A percentile compares a stretch with the other conserved stretches of the same genome.
phyloP scores from a whole-genome alignment of 2,329 filamentous ascomycete species.

The Lecanicillium sp. region DNA sequence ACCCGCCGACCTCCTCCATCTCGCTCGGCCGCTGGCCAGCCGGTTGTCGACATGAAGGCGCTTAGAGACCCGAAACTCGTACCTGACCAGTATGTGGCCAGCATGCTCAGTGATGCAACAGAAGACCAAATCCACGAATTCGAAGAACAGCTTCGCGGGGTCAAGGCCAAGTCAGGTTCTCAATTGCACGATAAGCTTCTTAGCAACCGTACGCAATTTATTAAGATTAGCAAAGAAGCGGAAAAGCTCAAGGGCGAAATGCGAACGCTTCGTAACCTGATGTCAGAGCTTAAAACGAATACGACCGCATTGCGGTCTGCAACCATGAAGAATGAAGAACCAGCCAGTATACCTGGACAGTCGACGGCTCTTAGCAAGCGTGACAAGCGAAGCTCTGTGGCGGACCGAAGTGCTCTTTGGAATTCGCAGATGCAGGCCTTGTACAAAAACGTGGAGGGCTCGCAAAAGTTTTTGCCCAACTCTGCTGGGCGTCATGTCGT shows the following conservation, averaged over 20 bases:
- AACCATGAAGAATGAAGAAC: constrained; percentile 42
- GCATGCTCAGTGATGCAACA: constrained; percentile 71
- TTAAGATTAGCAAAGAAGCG: constrained; percentile 98
- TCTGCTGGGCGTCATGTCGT: constrained; percentile 87
- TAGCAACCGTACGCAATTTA: constrained; percentile 95
- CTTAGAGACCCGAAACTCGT: constrained; percentile 72
- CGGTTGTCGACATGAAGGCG: constrained; percentile 67
- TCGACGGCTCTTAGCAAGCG: constrained; percentile 52
- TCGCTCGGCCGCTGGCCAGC: constrained; percentile 40
- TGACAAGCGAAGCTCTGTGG: constrained; percentile 85
- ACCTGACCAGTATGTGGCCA: constrained; percentile 70
- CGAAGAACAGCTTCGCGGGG: constrained; percentile 64
- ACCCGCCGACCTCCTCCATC: constrained; percentile 45
- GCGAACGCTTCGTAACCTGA: constrained; percentile 79
- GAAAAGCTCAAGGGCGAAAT: constrained; percentile 97
- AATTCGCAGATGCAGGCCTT: constrained; percentile 64
- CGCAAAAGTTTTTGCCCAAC: constrained; percentile 91
- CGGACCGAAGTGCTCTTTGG: constrained; percentile 58
- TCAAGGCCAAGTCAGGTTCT: constrained; percentile 68
- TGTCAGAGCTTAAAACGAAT: constrained; percentile 83
- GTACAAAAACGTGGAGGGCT: constrained; percentile 96
- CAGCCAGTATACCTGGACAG: constrained; percentile 40
- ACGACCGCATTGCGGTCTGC: constrained; percentile 56
- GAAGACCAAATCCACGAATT: constrained; percentile 82
- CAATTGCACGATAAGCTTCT: constrained; percentile 94